Evolutionary conservation across 192 early-diverging fungal genomes (phyloP), one percentile per base, ranked within the genome.

Genomic region (Entrophospora sp.): DNA sequence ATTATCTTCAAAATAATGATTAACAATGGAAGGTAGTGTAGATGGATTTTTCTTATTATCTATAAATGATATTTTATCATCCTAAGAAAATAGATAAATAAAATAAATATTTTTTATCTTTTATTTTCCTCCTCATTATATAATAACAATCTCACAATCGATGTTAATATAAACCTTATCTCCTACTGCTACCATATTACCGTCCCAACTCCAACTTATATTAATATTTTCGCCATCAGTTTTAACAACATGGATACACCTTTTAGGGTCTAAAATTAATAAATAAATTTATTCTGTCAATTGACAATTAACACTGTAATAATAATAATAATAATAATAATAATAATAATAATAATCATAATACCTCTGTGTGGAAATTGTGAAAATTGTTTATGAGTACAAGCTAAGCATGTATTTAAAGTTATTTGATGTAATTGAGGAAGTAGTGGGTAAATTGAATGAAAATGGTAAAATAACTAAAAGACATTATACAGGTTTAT

Each of bases 171-270:
- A 25, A 61, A 87, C 87, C 75, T 93, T 91, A 69, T 90, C 86
- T 4, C 91, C 91, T 4, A 93, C 90, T 20, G 91, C 89, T 53
- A 93, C 87, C 44, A 75, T 71, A 28, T 77, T 75, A 7, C 90
- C 91, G 60, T 91, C 83, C 2, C 89, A 87, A 61, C 84, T 85
- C 91, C 91, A 93, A 38, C 81, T 83, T 27, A 91, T 81, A 71
- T 93, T 93, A 71, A 93, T 91, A 71, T 91, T 91, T 68, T 93
- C 89, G 4, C 91, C 91, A 2, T 61, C 73, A 4, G 91, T 93
- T 28, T 75, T 65, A 4, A 91, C 76, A 20, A 77, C 73, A 12
- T 79, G 77, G 2, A 75, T 81, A 58, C 82, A 80, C 45, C 82
- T 81, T 7, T 75, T 76, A 22, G 86, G 77, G 79, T 61, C 40